Evolutionary conservation across 495 filamentous ascomycete genomes (phyloP).

Genomic region (Penicillium flavigenum): DNA sequence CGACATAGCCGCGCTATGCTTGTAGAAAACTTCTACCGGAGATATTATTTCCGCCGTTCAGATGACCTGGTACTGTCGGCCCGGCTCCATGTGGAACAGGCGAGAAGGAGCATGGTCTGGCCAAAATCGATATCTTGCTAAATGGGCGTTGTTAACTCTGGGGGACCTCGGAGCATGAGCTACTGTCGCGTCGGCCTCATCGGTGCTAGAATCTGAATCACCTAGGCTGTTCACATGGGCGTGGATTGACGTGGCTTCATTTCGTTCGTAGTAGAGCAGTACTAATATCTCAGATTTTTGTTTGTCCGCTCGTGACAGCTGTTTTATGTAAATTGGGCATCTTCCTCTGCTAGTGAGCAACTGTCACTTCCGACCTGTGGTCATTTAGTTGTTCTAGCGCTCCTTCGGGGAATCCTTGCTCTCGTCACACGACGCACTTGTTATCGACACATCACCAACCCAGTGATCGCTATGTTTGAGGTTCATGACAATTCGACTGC

Average conservation of each 20-base stretch:
- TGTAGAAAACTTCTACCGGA: constrained; percentile 1
- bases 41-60: constrained; percentile 18
- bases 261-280: constrained; percentile 18
- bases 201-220: constrained; percentile 7
- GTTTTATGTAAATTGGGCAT: background rate
- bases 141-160: background rate
- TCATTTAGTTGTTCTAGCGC: constrained; percentile 14
- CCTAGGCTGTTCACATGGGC: constrained; percentile 24
- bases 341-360: background rate
- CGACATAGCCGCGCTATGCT: constrained; percentile 23
- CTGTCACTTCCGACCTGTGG: background rate
- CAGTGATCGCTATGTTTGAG: constrained; percentile 10
- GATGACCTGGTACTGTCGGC: constrained; percentile 24
- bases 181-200: constrained; percentile 25
- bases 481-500: background rate
- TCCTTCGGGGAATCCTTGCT: constrained; percentile 19
- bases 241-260: constrained; percentile 27
- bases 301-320: constrained; percentile 15
- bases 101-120: constrained; percentile 9
- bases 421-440: constrained; percentile 28
- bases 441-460: constrained; percentile 25
- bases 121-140: background rate
- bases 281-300: background rate
- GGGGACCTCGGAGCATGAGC: background rate
- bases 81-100: constrained; percentile 17